Conservation (phyloP, 1,284 basidiomycete species). For the Pseudozyma sp. region DNA sequence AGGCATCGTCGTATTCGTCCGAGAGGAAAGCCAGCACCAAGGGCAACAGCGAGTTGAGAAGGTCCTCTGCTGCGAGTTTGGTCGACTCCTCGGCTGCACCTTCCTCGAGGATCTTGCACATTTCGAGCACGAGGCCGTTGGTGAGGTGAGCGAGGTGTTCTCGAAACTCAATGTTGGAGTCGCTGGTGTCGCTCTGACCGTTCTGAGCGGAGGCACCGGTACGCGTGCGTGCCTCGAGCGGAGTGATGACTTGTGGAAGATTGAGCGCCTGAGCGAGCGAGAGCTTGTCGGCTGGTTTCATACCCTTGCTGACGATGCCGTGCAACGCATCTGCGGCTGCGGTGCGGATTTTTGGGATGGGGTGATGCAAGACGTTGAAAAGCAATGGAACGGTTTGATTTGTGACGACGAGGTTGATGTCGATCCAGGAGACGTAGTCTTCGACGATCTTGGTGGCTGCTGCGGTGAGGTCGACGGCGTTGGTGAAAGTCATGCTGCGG, state of each 20-base stretch:
- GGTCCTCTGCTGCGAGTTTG: slow-evolving; percentile 76
- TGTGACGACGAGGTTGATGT: slow-evolving; percentile 94
- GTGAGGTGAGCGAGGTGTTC: slow-evolving; percentile 88
- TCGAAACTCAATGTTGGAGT: slow-evolving; percentile 81
- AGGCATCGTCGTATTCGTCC: slow-evolving; percentile 75
- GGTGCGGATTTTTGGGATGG: slow-evolving; percentile 78
- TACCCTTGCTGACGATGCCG: slow-evolving; percentile 88
- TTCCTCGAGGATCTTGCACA: slow-evolving; percentile 83
- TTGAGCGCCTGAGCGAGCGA: slow-evolving; percentile 90
- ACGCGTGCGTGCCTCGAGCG: slow-evolving; percentile 60
- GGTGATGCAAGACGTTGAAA: slow-evolving; percentile 81
- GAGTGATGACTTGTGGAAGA: slow-evolving; percentile 59
- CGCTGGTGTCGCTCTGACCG: slow-evolving; percentile 73
- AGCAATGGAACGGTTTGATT: slow-evolving; percentile 87
- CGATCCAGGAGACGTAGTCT: slow-evolving; percentile 97
- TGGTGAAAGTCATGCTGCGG: slow-evolving; percentile 72
- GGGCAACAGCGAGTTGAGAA: slow-evolving; percentile 80
- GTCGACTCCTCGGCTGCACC: slow-evolving; percentile 74
- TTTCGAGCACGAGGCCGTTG: slow-evolving; percentile 84
- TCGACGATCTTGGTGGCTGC: slow-evolving; percentile 88
- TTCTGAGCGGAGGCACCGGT: slow-evolving; percentile 23
- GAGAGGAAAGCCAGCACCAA: slow-evolving; percentile 88
- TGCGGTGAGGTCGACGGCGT: slow-evolving; percentile 74
- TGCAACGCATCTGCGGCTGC: slow-evolving; percentile 84
- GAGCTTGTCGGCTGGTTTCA: slow-evolving; percentile 91